Evolutionary conservation across 345 rosid genomes (phyloP), one percentile per base, ranked within the genome.

Genomic region (Eucalyptus camaldulensis): DNA sequence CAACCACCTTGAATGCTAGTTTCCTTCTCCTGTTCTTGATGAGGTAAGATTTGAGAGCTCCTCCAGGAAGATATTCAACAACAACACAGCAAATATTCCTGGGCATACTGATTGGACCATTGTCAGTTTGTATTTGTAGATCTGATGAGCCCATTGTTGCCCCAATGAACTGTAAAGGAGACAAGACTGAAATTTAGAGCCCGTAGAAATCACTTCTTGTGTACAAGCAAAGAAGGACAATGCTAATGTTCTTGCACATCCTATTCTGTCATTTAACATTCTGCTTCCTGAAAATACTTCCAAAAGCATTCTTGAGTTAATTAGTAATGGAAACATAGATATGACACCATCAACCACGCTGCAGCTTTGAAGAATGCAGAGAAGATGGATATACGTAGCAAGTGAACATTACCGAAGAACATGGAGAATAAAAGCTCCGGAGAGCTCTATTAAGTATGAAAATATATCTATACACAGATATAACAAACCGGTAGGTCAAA

Each of bases 31-130:
- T 91, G 93, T 96, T 96, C 94, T 96, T 98, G 90, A 98, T 98
- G 76, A 98, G 95, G 93, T 91, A 98, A 72, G 96, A 92, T 87
- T 98, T 98, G 90, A 98, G 93, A 81, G 97, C 94, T 91, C 99
- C 99, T 22, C 99, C 99, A 11, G 96, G 96, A 88, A 97, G 98
- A 93, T 98, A 98, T 88, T 98, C 99, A 92, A 98, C 99, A 72
- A 97, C 97, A 91, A 97, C 99, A 94, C 99, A 98, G 50, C 99
- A 97, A 16, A 98, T 89, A 86, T 95, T 97, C 92, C 89, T 95
- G 89, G 99, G 99, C 98, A 98, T 92, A 90, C 93, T 94, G 86
- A 95, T 94, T 88, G 93, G 97, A 90, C 98, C 99, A 92, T 92
- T 94, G 85, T 95, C 97, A 8, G 98, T 95, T 93, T 98, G 99